A percentile compares a stretch with the other conserved stretches of the same genome.
phyloP scores from a whole-genome alignment of 1,139 yeast species.

The Candida labiduridarum region DNA sequence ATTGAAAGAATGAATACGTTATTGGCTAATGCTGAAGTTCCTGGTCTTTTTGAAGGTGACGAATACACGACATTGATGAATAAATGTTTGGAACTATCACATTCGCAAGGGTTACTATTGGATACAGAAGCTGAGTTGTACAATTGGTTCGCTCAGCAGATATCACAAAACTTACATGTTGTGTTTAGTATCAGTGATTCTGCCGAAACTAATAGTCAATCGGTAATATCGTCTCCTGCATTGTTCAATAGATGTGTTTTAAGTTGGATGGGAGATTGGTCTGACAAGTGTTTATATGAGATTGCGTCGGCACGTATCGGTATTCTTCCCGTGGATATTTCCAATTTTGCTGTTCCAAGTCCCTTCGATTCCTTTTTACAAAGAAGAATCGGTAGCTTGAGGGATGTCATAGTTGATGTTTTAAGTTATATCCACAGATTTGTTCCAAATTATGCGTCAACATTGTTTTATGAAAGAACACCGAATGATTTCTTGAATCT shows the following conservation, averaged over 20 bases:
- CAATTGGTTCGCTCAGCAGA: slow-evolving; percentile 71
- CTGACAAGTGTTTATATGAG: slow-evolving; percentile 47
- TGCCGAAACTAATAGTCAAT: slow-evolving; percentile 32
- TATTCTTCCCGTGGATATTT: slow-evolving; percentile 54
- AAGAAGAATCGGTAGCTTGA: slow-evolving; percentile 22
- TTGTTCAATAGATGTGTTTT: slow-evolving; percentile 87
- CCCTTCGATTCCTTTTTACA: slow-evolving; percentile 17
- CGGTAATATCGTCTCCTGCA: slow-evolving; percentile 81
- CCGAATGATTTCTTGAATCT: slow-evolving; percentile 58
- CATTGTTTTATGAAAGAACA: slow-evolving; percentile 13
- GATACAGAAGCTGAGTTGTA: slow-evolving; percentile 76
- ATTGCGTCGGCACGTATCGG: slow-evolving; percentile 50
- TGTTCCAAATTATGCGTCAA: slow-evolving; percentile 15
- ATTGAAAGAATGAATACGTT: slow-evolving; percentile 91
- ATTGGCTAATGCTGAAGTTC: slow-evolving; percentile 89
- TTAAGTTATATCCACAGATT: slow-evolving; percentile 51
- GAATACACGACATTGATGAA: slow-evolving; percentile 58
- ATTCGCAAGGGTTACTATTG: slow-evolving; percentile 60
- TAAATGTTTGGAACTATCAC: slow-evolving; percentile 61
- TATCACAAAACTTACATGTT: slow-evolving; percentile 77
- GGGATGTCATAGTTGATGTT: slow-evolving; percentile 52
- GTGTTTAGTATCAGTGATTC: slow-evolving; percentile 75
- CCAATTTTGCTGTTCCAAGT: slow-evolving; percentile 38
- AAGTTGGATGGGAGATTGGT: slow-evolving; percentile 92
- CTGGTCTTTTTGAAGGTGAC: slow-evolving; percentile 85